phyloP scores from a whole-genome alignment of 139 green algal genomes.

The Tetratostichococcus sp. region DNA sequence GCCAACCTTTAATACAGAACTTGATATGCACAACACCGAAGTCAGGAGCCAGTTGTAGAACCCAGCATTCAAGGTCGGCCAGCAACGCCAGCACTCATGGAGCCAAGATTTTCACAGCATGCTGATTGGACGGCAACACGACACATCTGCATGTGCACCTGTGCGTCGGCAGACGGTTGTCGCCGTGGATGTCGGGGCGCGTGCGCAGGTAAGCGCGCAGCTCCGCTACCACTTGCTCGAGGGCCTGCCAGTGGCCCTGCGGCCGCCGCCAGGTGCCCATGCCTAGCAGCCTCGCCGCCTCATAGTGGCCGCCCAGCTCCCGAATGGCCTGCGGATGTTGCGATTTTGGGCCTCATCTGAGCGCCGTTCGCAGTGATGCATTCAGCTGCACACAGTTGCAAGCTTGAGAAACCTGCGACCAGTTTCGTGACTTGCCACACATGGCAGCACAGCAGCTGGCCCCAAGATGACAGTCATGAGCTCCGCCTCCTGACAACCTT shows the following conservation, averaged over 20 bases:
- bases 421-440: too few relatives aligned
- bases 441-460: too few relatives aligned
- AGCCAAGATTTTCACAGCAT: background rate
- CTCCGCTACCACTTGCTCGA: background rate
- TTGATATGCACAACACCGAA: too few relatives aligned
- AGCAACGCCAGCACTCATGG: too few relatives aligned
- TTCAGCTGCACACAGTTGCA: conserved; percentile 3
- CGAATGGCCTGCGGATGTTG: conserved; percentile 11
- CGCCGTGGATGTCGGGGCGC: background rate
- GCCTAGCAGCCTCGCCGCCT: background rate
- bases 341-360: too few relatives aligned
- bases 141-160: background rate
- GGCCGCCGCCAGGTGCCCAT: conserved; percentile 2
- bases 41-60: too few relatives aligned
- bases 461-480: too few relatives aligned
- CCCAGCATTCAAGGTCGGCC: background rate
- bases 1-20: too few relatives aligned
- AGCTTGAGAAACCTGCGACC: too few relatives aligned
- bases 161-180: background rate
- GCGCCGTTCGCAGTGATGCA: background rate
- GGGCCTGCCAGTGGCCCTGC: conserved; percentile 1
- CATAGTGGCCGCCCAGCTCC: conserved; percentile 1
- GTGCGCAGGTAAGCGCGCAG: conserved; percentile 7
- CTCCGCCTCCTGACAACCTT: too few relatives aligned
- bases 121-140: background rate